Evolutionary conservation across 305 asterid genomes (phyloP).

Genomic region (Rubia tinctorum): DNA sequence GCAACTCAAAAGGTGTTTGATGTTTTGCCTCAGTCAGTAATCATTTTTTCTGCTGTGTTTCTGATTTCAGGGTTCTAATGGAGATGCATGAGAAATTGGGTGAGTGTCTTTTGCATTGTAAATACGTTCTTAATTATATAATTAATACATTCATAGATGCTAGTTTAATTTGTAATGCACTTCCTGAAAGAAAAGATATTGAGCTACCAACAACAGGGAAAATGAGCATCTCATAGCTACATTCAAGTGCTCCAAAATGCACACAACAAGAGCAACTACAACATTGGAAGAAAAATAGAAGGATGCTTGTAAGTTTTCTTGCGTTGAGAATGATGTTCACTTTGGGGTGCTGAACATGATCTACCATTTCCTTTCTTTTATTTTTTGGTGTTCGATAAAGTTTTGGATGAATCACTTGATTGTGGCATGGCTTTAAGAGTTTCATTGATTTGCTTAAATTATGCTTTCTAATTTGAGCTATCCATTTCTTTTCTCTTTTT

Average conservation of each 20-base stretch:
- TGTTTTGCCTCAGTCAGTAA: no score
- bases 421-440: not conserved
- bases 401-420: not conserved
- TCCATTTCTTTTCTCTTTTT: not conserved
- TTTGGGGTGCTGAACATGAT: not conserved
- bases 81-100: no score
- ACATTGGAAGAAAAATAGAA: slow-evolving; percentile 14
- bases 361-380: not conserved
- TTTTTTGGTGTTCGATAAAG: no score
- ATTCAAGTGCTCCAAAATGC: slow-evolving; percentile 5
- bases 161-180: no score
- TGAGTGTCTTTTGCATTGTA: no score
- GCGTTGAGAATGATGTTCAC: not conserved
- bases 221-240: not conserved
- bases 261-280: slow-evolving; percentile 10
- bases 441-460: not conserved
- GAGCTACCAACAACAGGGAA: no score
- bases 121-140: no score
- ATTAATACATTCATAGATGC: no score
- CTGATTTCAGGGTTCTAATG: no score
- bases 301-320: slow-evolving; percentile 8
- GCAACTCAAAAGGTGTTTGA: no score
- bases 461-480: not conserved
- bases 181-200: no score
- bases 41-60: no score